Base-by-base conservation (phyloP, 2,329 filamentous ascomycete genomes). In the Nemania sp. region DNA sequence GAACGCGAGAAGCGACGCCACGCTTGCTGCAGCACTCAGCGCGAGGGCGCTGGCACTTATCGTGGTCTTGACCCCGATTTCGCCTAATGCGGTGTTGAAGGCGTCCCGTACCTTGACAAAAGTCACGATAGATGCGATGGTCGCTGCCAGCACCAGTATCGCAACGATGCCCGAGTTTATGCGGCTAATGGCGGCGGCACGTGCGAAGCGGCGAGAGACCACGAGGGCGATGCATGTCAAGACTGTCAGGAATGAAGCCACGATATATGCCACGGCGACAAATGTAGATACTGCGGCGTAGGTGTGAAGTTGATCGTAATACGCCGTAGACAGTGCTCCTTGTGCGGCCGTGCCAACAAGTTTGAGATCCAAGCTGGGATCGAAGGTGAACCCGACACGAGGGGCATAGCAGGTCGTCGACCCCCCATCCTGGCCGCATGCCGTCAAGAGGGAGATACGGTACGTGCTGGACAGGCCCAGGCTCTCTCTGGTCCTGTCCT, bases 371-470 rank as follows among this genome's bases (percentile, higher is more conserved):
- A 61, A 57, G n/a, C 61, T 57, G 2, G 75, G 74, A 59, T 74
- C 62, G 62, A 77, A 76, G 47, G 45, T 57, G 53, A 71, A 73
- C 20, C 72, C 71, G 59, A 76, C 43, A 20, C 60, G 59, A 3
- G 74, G 71, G 17, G 60, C 17, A 21, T 63, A 61, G 67, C 75
- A 77, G 1, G 63, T 62, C 7, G 67, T 65, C 17, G 60, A 47
- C 15, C 62, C 65, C 11, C 65, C 64, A 52, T 67, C 57, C 25
- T 47, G 34, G 12, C 69, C 68, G 60, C 76, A 77, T 2, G 69
- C 66, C 2, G 74, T 74, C 25, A 77, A 64, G 32, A 76, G 69
- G 32, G 70, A 66, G 59, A 76, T 57, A 21, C 67, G 71, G 65
- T 76, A 76, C 17, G 57, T 67, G 13, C 58, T 45, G 7, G 73